These are phyloP conservation scores for Flaveria robusta DNA, from an alignment of 129 eudicot genomes.

Conservation along the genomic window DNA sequence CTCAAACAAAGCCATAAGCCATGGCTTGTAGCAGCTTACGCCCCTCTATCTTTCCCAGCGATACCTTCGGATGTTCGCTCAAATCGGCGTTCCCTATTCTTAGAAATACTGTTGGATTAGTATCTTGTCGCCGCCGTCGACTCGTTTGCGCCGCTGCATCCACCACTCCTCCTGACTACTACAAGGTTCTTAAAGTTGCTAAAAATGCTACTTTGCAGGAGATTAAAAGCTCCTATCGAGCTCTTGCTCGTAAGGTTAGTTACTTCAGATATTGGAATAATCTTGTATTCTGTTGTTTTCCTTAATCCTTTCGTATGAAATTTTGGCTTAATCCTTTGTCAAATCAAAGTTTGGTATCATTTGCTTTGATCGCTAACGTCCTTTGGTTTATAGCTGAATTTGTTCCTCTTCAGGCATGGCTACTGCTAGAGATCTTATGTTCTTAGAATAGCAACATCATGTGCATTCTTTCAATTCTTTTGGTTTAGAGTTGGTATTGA, in stretches of 20 bases:
- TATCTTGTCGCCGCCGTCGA: constrained; percentile 32
- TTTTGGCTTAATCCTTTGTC: not conserved
- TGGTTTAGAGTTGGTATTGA: not conserved
- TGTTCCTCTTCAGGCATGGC: not conserved
- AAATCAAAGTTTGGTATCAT: not conserved
- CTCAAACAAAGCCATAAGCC: not conserved
- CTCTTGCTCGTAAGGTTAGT: constrained; percentile 88
- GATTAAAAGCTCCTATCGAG: constrained; percentile 73
- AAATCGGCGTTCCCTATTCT: no score
- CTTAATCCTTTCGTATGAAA: not conserved
- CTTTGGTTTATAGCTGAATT: not conserved
- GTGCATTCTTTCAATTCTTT: not conserved
- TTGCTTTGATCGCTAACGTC: not conserved
- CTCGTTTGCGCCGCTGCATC: constrained; percentile 42
- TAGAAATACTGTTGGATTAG: constrained; percentile 4
- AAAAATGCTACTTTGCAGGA: constrained; percentile 69
- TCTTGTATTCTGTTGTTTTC: not conserved
- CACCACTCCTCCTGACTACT: constrained; percentile 46
- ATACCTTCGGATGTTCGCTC: constrained; percentile 8
- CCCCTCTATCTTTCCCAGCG: not conserved
- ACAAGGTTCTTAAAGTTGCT: constrained; percentile 60
- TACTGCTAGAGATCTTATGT: not conserved
- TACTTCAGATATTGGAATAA: not conserved
- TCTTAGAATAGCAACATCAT: not conserved
- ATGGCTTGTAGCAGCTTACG: constrained; percentile 14